phyloP scores from a whole-genome alignment of 148 eudicot genomes.

The Bassia scoparia region DNA sequence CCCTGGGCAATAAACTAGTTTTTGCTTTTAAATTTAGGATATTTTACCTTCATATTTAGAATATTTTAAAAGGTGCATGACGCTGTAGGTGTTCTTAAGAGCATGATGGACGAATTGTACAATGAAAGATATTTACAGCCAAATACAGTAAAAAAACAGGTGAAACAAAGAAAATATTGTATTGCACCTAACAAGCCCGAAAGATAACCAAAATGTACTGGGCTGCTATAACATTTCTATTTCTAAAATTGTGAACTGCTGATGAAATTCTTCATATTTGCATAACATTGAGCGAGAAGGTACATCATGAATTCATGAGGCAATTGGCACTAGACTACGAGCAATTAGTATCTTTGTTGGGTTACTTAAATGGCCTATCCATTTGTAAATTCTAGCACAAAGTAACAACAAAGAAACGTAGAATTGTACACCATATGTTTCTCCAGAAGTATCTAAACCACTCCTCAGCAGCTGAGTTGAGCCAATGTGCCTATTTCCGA shows the following conservation, averaged over 20 bases:
- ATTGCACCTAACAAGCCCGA: background rate
- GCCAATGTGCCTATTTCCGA: constrained; percentile 22
- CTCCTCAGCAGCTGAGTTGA: background rate
- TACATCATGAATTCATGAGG: background rate
- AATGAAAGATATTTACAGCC: too few relatives aligned
- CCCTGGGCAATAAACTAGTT: too few relatives aligned
- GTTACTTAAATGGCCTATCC: background rate
- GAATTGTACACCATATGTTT: constrained; percentile 16
- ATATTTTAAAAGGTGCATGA: too few relatives aligned
- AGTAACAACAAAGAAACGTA: background rate
- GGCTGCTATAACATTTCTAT: background rate
- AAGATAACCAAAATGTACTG: background rate
- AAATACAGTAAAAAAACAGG: background rate
- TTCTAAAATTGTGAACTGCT: background rate
- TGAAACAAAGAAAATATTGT: background rate
- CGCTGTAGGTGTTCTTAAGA: too few relatives aligned
- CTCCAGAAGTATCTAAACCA: constrained; percentile 12
- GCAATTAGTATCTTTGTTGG: constrained; percentile 2
- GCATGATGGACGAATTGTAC: too few relatives aligned
- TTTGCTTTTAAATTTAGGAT: too few relatives aligned
- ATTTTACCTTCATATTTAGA: too few relatives aligned
- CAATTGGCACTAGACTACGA: background rate
- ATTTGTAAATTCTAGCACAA: background rate
- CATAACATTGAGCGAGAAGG: background rate
- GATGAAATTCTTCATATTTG: background rate